Evolutionary conservation across 805 yeast genomes (phyloP).

Genomic region (Metschnikowia vanudenii): DNA sequence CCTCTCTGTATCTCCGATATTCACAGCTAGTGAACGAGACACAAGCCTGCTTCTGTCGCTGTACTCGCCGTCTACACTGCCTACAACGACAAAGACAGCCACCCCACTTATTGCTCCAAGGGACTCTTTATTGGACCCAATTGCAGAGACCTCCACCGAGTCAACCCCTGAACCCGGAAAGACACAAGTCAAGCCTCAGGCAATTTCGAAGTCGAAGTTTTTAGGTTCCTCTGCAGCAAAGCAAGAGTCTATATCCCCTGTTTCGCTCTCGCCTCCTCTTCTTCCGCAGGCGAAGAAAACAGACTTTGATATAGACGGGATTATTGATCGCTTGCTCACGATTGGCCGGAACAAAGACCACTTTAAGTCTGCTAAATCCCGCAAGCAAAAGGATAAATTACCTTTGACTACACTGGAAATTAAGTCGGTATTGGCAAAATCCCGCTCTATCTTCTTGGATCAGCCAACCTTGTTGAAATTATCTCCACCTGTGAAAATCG

Average conservation of each 20-base stretch:
- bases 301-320: constrained; percentile 56
- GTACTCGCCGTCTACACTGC: constrained; percentile 23
- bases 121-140: constrained; percentile 22
- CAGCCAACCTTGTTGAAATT: constrained; percentile 66
- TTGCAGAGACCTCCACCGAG: constrained; percentile 23
- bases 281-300: constrained; percentile 19
- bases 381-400: constrained; percentile 43
- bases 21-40: constrained; percentile 34
- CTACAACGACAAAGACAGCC: constrained; percentile 9
- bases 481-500: constrained; percentile 78
- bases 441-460: constrained; percentile 56
- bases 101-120: constrained; percentile 5
- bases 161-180: constrained; percentile 19
- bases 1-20: constrained; percentile 34
- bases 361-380: constrained; percentile 13
- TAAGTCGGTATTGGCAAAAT: constrained; percentile 53
- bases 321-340: constrained; percentile 58
- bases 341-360: constrained; percentile 36
- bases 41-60: constrained; percentile 40
- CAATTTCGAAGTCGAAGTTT: constrained; percentile 9
- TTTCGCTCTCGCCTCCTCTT: constrained; percentile 26
- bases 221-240: constrained; percentile 1
- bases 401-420: constrained; percentile 53
- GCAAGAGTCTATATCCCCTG: constrained; percentile 13
- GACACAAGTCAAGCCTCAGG: constrained; percentile 1